phyloP scores from a whole-genome alignment of 169 alveolate genomes.

The Eimeria praecox region DNA sequence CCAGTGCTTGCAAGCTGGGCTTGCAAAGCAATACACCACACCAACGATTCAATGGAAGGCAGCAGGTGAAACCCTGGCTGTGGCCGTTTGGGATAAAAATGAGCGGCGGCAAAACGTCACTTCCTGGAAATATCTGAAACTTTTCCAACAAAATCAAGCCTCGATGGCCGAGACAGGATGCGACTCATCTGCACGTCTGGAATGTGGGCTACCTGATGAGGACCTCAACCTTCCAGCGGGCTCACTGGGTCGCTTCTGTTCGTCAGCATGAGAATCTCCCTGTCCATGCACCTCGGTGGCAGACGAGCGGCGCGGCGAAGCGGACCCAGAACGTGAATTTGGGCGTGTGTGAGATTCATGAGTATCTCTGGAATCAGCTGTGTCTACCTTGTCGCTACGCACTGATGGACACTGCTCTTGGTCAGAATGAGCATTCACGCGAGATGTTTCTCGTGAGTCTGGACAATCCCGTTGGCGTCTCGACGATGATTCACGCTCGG shows the following conservation, averaged over 20 bases:
- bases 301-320: constrained; percentile 1
- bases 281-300: constrained; percentile 6
- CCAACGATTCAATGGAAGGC: background rate
- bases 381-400: constrained; percentile 53
- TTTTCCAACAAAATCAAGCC: background rate
- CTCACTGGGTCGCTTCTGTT: constrained; percentile 35
- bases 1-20: constrained; percentile 1
- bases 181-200: background rate
- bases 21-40: background rate
- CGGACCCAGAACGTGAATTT: constrained; percentile 35
- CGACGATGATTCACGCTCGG: constrained; percentile 44
- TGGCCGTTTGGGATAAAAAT: background rate
- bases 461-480: constrained; percentile 48
- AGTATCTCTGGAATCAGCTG: constrained; percentile 37
- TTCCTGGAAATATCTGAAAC: background rate
- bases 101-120: constrained; percentile 25
- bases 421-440: constrained; percentile 37
- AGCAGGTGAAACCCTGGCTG: constrained; percentile 40
- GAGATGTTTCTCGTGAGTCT: constrained; percentile 20
- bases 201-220: constrained; percentile 12
- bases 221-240: constrained; percentile 34
- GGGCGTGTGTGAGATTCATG: constrained; percentile 61
- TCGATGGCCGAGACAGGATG: constrained; percentile 31
- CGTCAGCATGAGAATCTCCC: background rate
- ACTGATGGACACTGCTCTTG: constrained; percentile 23